Conservation (phyloP, 139 green algal genomes). For the Yamagishiella unicocca region DNA sequence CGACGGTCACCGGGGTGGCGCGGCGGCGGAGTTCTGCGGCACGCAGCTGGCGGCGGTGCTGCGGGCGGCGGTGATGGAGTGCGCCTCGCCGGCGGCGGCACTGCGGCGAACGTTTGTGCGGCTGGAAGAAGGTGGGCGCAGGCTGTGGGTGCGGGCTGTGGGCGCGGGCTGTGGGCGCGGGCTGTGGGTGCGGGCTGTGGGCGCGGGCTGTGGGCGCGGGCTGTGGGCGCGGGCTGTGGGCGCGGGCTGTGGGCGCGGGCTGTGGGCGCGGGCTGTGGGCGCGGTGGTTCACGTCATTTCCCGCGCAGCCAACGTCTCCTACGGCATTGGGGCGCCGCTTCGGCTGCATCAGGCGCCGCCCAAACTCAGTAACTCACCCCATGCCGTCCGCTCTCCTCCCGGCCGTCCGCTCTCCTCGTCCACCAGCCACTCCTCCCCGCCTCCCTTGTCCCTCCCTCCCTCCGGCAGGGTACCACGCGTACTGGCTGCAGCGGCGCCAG, state of each 20-base stretch:
- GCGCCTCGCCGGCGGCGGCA: slow-evolving; percentile 30
- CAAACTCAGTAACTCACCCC: too few relatives aligned
- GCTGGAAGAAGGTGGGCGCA: slow-evolving; percentile 16
- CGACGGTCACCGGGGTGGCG: slow-evolving; percentile 86
- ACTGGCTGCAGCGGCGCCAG: slow-evolving; percentile 44
- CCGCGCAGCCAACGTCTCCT: too few relatives aligned
- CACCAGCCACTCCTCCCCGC: background rate
- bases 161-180: too few relatives aligned
- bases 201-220: too few relatives aligned
- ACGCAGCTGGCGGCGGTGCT: slow-evolving; percentile 54
- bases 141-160: background rate
- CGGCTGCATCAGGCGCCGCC: too few relatives aligned
- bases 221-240: too few relatives aligned
- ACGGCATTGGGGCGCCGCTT: too few relatives aligned
- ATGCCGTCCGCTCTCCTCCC: background rate
- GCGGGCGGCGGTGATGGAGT: background rate
- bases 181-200: too few relatives aligned
- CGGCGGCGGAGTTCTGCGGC: slow-evolving; percentile 68
- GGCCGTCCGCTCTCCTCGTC: background rate
- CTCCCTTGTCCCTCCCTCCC: too few relatives aligned
- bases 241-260: too few relatives aligned
- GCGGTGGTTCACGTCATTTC: too few relatives aligned
- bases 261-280: too few relatives aligned
- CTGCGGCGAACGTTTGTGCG: slow-evolving; percentile 61
- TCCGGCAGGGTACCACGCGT: slow-evolving; percentile 49